Percentiles rank a stretch among this genome's conserved stretches.
Conservation (phyloP, 257 asterid genomes). For the Cordia subcordata region DNA sequence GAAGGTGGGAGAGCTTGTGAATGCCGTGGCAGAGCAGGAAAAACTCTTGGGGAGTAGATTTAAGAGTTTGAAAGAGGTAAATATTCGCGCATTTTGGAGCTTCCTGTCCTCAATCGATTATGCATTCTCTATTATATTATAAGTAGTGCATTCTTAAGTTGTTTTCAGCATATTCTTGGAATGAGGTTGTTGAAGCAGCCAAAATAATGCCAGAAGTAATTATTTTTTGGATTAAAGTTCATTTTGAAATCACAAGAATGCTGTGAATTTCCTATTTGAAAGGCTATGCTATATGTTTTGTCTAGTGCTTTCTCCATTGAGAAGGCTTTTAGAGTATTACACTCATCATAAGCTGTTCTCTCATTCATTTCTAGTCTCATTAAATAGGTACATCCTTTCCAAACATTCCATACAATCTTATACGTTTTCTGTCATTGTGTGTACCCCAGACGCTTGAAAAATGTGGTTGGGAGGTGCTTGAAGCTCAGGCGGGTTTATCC, state of each 20-base stretch:
- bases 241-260: too few species aligned
- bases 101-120: background rate
- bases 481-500: conserved; percentile 77
- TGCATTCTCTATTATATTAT: background rate
- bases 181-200: too few species aligned
- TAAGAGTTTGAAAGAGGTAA: conserved; percentile 78
- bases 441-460: conserved; percentile 43
- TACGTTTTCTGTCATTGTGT: conserved; percentile 9
- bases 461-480: conserved; percentile 91
- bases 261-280: too few species aligned
- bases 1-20: conserved; percentile 40
- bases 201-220: too few species aligned
- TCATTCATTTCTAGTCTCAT: too few species aligned
- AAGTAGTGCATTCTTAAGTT: background rate
- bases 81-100: background rate
- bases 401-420: background rate
- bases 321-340: too few species aligned
- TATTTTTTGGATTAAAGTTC: too few species aligned
- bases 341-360: too few species aligned
- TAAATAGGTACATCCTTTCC: background rate
- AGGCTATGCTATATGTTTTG: too few species aligned
- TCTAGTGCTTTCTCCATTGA: too few species aligned
- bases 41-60: conserved; percentile 55
- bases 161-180: too few species aligned
- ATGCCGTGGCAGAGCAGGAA: conserved; percentile 61